Conservation (phyloP, 176 grass and related monocot species). For the Carex kokanica region DNA sequence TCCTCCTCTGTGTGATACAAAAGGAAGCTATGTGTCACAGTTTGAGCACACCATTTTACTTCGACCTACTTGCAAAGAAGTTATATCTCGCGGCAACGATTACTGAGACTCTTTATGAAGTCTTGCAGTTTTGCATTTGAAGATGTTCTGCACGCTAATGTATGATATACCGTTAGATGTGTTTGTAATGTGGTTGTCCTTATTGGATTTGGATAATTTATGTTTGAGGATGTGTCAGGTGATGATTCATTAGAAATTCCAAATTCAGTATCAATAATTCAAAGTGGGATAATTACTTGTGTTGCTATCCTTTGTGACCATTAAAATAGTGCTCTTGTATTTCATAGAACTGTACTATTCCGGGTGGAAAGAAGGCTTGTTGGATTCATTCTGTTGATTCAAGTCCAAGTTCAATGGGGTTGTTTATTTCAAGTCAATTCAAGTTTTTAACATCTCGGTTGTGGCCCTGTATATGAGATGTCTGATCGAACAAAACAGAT, state of each 20-base stretch:
- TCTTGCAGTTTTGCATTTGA: conserved; percentile 14
- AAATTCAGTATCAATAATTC: neutral
- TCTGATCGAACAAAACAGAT: no score
- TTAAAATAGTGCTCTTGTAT: neutral
- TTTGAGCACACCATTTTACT: conserved; percentile 96
- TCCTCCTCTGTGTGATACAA: conserved; percentile 83
- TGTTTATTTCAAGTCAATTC: neutral
- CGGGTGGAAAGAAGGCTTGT: neutral
- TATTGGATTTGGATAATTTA: neutral
- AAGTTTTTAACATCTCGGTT: neutral
- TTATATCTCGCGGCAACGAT: conserved; percentile 81
- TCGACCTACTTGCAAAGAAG: conserved; percentile 94
- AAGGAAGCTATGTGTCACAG: conserved; percentile 92
- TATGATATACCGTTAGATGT: neutral
- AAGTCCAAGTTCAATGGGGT: neutral
- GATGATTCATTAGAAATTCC: neutral
- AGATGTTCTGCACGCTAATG: neutral
- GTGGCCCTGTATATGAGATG: no score
- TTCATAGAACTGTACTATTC: neutral
- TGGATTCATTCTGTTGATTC: neutral
- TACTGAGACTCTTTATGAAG: conserved; percentile 45
- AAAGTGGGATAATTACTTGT: neutral
- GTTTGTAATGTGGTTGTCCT: neutral
- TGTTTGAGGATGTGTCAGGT: no score
- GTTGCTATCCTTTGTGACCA: neutral